Evolutionary conservation across 495 filamentous ascomycete species (phyloP).

Genomic region (Tuber indicum): DNA sequence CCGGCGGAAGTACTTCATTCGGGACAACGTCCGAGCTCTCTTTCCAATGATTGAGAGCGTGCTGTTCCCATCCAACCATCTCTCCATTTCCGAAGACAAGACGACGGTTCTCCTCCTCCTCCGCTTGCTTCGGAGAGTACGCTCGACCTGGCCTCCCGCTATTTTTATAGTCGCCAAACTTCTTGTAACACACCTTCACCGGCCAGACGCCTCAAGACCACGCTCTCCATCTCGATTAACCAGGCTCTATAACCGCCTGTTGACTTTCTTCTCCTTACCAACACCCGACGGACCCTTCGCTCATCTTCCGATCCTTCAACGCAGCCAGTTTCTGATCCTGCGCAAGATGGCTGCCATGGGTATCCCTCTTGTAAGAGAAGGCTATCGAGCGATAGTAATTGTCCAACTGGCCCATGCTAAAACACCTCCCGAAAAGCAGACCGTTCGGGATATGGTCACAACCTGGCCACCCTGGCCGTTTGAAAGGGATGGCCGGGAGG

Average conservation of each 20-base stretch:
- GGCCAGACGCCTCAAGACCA: background rate
- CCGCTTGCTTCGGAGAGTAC: conserved; percentile 56
- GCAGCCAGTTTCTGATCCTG: conserved; percentile 59
- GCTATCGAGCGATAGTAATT: conserved; percentile 56
- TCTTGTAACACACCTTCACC: conserved; percentile 20
- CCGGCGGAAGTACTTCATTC: conserved; percentile 45
- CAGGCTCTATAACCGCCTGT: conserved; percentile 48
- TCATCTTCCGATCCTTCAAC: conserved; percentile 50
- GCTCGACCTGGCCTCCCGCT: conserved; percentile 53
- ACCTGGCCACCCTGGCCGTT: conserved; percentile 71
- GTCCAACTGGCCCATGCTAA: conserved; percentile 62
- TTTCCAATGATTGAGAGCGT: conserved; percentile 37
- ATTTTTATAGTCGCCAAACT: conserved; percentile 22
- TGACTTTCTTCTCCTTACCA: conserved; percentile 54
- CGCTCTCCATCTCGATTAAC: conserved; percentile 21
- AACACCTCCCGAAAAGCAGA: conserved; percentile 53
- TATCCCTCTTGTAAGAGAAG: conserved; percentile 53
- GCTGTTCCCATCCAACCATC: conserved; percentile 43
- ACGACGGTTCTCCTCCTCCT: conserved; percentile 46
- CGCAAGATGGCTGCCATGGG: conserved; percentile 54
- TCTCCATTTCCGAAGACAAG: conserved; percentile 41
- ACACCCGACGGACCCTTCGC: conserved; percentile 49
- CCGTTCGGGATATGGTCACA: conserved; percentile 51
- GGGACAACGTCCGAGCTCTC: conserved; percentile 46
- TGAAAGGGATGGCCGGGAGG: conserved; percentile 49